Evolutionary conservation across 768 basidiomycete genomes (phyloP).

Genomic region (Wakefieldia striispora): DNA sequence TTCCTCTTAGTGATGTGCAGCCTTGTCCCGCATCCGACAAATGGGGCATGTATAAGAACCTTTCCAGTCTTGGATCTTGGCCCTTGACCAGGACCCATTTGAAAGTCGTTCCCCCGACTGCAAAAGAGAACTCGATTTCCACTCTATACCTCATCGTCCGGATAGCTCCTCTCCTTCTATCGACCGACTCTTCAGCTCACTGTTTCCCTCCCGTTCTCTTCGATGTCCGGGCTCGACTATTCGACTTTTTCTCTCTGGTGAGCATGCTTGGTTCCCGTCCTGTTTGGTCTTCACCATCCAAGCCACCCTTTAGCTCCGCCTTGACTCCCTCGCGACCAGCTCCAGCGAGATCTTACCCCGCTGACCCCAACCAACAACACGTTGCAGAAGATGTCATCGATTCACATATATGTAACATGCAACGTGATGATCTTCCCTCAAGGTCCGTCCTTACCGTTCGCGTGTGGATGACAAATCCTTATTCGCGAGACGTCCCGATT

Average conservation of each 20-base stretch:
- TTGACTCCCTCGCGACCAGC: slow-evolving; percentile 28
- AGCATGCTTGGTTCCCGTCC: neutral
- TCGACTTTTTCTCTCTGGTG: slow-evolving; percentile 29
- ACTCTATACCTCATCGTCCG: slow-evolving; percentile 5
- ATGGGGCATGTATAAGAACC: slow-evolving; percentile 28
- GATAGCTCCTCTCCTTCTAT: slow-evolving; percentile 5
- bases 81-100: slow-evolving; percentile 27
- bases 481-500: slow-evolving; percentile 18
- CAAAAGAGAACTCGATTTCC: slow-evolving; percentile 20
- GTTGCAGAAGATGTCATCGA: slow-evolving; percentile 31
- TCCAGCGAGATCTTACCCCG: slow-evolving; percentile 25
- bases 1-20: slow-evolving; percentile 19
- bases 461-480: slow-evolving; percentile 18
- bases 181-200: slow-evolving; percentile 3
- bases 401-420: slow-evolving; percentile 21
- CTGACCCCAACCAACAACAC: slow-evolving; percentile 26
- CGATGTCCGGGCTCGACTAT: slow-evolving; percentile 27
- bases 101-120: slow-evolving; percentile 18
- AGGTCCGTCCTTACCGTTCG: slow-evolving; percentile 30
- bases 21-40: slow-evolving; percentile 23
- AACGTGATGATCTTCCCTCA: slow-evolving; percentile 36
- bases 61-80: slow-evolving; percentile 20
- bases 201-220: neutral
- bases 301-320: slow-evolving; percentile 17
- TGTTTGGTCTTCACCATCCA: slow-evolving; percentile 2